A percentile compares a stretch with the other conserved stretches of the same genome.
phyloP scores from a whole-genome alignment of 805 yeast genomes.

The Wickerhamomyces alni region DNA sequence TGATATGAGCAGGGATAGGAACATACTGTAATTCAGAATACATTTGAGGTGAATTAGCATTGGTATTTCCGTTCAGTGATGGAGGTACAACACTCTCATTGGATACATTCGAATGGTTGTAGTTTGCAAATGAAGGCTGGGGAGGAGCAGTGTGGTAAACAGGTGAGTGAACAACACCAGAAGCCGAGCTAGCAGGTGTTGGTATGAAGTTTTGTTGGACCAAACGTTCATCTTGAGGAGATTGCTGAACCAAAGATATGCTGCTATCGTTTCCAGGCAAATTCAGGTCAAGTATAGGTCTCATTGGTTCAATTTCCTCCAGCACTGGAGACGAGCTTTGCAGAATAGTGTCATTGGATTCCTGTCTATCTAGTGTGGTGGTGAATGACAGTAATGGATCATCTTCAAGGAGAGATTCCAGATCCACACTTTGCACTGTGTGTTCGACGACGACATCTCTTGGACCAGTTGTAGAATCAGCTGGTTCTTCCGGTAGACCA shows the following conservation, averaged over 20 bases:
- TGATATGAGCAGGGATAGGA: conserved; percentile 12
- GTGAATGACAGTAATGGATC: conserved; percentile 23
- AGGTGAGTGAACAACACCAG: not conserved
- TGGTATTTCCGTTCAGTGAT: not conserved
- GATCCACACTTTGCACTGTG: conserved; percentile 12
- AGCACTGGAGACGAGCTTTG: conserved; percentile 17
- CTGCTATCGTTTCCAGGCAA: conserved; percentile 1
- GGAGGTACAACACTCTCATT: conserved; percentile 1
- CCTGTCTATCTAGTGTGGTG: conserved; percentile 20
- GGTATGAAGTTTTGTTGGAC: conserved; percentile 5
- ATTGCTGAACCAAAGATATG: not conserved
- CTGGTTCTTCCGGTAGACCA: conserved; percentile 9
- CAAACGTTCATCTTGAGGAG: conserved; percentile 3
- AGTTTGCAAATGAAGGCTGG: not conserved
- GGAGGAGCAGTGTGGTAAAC: not conserved
- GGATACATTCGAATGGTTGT: not conserved
- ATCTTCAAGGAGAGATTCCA: conserved; percentile 21
- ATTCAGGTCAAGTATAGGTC: not conserved
- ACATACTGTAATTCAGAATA: conserved; percentile 2
- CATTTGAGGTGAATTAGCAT: not conserved
- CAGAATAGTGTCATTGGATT: conserved; percentile 24
- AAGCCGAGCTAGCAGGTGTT: conserved; percentile 13
- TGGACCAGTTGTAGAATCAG: conserved; percentile 18
- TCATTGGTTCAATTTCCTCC: conserved; percentile 3
- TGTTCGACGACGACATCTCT: not conserved